Percentiles rank a stretch among this genome's conserved stretches.
Conservation (phyloP, 139 green algal species). For the Ettlia oleoabundans region DNA sequence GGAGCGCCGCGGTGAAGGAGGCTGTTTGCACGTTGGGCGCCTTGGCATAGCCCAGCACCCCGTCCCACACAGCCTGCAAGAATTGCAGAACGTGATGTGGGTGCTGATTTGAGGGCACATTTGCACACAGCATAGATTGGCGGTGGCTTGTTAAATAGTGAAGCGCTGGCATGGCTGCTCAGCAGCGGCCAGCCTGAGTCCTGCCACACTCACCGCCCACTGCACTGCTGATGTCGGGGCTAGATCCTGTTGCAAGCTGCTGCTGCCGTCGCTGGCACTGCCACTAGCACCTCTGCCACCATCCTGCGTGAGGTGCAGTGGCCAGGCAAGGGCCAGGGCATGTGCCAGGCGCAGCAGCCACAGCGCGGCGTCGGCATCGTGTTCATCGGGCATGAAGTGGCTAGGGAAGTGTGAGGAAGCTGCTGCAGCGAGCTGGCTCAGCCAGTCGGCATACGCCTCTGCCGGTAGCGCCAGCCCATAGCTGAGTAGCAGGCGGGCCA, state of each 20-base stretch:
- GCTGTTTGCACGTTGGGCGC: neutral
- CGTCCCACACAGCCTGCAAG: constrained; percentile 24
- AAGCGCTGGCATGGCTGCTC: too few species aligned
- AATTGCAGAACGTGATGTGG: too few species aligned
- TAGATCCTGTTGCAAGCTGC: too few species aligned
- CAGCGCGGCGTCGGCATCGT: constrained; percentile 20
- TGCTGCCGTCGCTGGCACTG: neutral
- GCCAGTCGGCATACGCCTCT: constrained; percentile 31
- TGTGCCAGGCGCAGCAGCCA: constrained; percentile 48
- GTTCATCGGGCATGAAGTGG: constrained; percentile 19
- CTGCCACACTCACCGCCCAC: constrained; percentile 4
- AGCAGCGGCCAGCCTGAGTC: neutral
- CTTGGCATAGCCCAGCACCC: constrained; percentile 14
- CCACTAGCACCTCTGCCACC: neutral
- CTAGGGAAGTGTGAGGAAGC: neutral
- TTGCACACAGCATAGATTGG: neutral
- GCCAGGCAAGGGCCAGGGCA: constrained; percentile 48
- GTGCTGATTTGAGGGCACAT: too few species aligned
- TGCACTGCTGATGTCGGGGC: too few species aligned
- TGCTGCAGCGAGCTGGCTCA: constrained; percentile 1
- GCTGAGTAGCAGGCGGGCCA: constrained; percentile 34
- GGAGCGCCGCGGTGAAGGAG: neutral
- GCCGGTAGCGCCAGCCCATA: constrained; percentile 20
- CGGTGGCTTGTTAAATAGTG: neutral
- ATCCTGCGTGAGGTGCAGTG: constrained; percentile 13